A percentile compares a stretch with the other conserved stretches of the same genome.
phyloP scores from a whole-genome alignment of 108 stramenopile genomes.

The Cylindrotheca fusiformis region DNA sequence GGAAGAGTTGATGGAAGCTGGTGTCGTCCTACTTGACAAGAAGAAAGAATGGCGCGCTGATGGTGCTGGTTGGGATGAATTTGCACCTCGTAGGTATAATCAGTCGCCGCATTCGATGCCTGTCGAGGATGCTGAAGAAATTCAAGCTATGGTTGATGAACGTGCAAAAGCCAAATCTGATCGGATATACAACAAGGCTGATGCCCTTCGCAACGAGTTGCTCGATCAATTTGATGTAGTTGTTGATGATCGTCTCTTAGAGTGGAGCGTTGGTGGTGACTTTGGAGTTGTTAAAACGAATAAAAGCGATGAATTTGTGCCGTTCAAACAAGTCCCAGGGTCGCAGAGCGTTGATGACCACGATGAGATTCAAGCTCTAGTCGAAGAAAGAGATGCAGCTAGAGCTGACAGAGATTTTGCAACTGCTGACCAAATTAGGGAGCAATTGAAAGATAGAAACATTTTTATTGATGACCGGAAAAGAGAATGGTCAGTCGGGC shows the following conservation, averaged over 20 bases:
- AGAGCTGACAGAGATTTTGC: slow-evolving; percentile 49
- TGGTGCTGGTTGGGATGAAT: slow-evolving; percentile 41
- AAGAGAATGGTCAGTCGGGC: slow-evolving; percentile 39
- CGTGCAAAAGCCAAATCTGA: slow-evolving; percentile 36
- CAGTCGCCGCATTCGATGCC: not conserved
- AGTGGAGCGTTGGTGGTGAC: slow-evolving; percentile 52
- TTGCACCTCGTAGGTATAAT: slow-evolving; percentile 1
- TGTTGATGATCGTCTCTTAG: slow-evolving; percentile 45
- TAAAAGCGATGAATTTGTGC: not conserved
- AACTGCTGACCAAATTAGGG: slow-evolving; percentile 51
- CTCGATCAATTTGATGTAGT: slow-evolving; percentile 34
- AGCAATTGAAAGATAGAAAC: slow-evolving; percentile 39
- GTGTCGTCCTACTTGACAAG: slow-evolving; percentile 61
- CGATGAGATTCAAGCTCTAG: not conserved
- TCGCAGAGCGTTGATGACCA: not conserved
- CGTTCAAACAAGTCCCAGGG: not conserved
- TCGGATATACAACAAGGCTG: slow-evolving; percentile 52
- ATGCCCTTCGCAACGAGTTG: slow-evolving; percentile 52
- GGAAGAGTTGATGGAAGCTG: slow-evolving; percentile 30
- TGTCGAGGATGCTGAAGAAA: slow-evolving; percentile 1
- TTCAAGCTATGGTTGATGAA: slow-evolving; percentile 26
- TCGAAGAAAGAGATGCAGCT: slow-evolving; percentile 37
- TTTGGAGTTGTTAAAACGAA: slow-evolving; percentile 26
- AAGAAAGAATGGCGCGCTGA: slow-evolving; percentile 64
- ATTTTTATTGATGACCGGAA: slow-evolving; percentile 50